Conservation (phyloP, 495 filamentous ascomycete genomes). For the Neurospora sp. region DNA sequence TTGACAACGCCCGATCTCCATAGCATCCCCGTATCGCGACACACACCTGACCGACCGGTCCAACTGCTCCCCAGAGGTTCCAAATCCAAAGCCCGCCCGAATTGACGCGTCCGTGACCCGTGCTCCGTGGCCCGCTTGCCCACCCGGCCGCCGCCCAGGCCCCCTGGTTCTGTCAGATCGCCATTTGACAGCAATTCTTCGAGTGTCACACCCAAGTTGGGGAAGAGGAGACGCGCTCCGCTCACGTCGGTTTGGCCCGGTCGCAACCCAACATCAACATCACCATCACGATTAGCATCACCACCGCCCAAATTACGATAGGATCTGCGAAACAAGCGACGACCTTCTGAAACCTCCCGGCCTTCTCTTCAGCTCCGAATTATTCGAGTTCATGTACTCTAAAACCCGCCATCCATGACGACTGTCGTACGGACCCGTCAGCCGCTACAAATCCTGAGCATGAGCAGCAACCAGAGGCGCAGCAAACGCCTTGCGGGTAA, state of each 20-base stretch:
- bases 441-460: slow-evolving; percentile 49
- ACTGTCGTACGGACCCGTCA: slow-evolving; percentile 48
- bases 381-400: slow-evolving; percentile 16
- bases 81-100: not conserved
- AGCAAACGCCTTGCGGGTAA: slow-evolving; percentile 48
- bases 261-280: slow-evolving; percentile 2
- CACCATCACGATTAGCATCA: not conserved
- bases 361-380: not conserved
- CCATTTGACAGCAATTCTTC: not conserved
- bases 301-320: not conserved
- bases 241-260: not conserved
- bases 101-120: not conserved
- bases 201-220: not conserved
- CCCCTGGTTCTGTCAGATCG: not conserved
- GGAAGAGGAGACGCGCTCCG: slow-evolving; percentile 6
- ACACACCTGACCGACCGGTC: not conserved
- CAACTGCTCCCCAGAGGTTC: not conserved
- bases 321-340: not conserved
- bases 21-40: slow-evolving; percentile 1
- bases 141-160: not conserved
- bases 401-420: slow-evolving; percentile 45
- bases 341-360: not conserved
- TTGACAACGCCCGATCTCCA: not conserved
- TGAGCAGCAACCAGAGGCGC: slow-evolving; percentile 47
- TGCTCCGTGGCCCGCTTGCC: not conserved